Conservation (phyloP, 2,329 filamentous ascomycete genomes). For the Onygena corvina region DNA sequence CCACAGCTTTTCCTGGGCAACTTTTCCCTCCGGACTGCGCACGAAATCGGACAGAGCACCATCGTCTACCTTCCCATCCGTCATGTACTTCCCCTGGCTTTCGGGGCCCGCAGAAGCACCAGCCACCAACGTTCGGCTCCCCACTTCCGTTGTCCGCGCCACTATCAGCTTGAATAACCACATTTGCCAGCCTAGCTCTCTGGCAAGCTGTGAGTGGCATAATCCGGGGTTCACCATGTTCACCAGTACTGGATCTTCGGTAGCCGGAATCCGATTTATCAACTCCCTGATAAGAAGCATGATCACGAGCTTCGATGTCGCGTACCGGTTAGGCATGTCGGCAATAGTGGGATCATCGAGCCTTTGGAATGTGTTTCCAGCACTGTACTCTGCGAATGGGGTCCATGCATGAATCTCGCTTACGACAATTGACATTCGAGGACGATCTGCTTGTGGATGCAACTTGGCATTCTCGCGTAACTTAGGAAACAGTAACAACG, state of each 20-base stretch:
- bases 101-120: conserved; percentile 26
- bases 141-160: conserved; percentile 33
- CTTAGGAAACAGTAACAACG: conserved; percentile 22
- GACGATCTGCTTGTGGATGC: conserved; percentile 20
- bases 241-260: conserved; percentile 31
- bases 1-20: neutral
- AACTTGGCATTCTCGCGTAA: conserved; percentile 22
- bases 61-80: neutral
- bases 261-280: conserved; percentile 17
- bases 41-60: neutral
- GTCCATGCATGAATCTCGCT: conserved; percentile 31
- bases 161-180: conserved; percentile 24
- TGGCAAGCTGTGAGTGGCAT: conserved; percentile 27
- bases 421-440: conserved; percentile 23
- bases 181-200: conserved; percentile 7
- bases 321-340: conserved; percentile 26
- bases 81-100: conserved; percentile 34
- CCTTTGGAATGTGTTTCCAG: conserved; percentile 23
- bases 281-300: conserved; percentile 30
- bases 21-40: neutral
- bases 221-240: conserved; percentile 42
- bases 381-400: conserved; percentile 24
- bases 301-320: conserved; percentile 35
- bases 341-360: conserved; percentile 28
- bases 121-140: conserved; percentile 31